Evolutionary conservation across 257 asterid genomes (phyloP), one percentile per base, ranked within the genome.

Genomic region (Sherardia arvensis): DNA sequence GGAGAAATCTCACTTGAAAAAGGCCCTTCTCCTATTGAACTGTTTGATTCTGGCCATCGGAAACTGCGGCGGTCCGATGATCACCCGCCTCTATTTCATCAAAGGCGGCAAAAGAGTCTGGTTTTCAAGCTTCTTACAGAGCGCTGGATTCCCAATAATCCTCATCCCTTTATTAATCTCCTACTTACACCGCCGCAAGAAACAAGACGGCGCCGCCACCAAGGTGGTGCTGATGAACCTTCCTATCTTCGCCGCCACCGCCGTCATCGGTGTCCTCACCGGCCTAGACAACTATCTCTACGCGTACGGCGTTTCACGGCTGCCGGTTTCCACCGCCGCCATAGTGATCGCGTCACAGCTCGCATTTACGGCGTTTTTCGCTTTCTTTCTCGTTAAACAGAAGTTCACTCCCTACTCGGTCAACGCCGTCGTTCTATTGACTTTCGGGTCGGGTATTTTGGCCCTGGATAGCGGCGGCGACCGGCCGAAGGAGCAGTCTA

Each of bases 51-150:
- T 77, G 0, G 49, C 64, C 68, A 66, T 69, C 15, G 81, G 81
- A 4, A 53, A 59, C 27, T 66, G 76, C 33, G 74, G 81, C 10
- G 71, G 74, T 30, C 81, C 81, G 1, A 30, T 73, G 22, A 62
- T 73, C 22, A 61, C 63, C 69, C 78, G 81, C 1, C 70, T 76
- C 51, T 76, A 76, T 7, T 77, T 77, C 60, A 20, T 77, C 40
- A 70, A 66, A 59, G 81, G 81, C 17, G 81, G 79, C 64, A 64
- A 73, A 2, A 58, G 76, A 51, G 20, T 73, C 9, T 70, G 81
- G 81, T 32, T 66, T 0, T 69, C 81, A 0, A 70, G 76, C 75
- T 62, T 59, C 66, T 30, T 77, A 59, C 40, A 70, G 59, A 77
- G 74, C 36, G 78, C 63, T 3, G 81, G 71, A 3, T 77, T 70